phyloP scores from a whole-genome alignment of 192 early-diverging fungal genomes.

The Chytriomyces sp. region DNA sequence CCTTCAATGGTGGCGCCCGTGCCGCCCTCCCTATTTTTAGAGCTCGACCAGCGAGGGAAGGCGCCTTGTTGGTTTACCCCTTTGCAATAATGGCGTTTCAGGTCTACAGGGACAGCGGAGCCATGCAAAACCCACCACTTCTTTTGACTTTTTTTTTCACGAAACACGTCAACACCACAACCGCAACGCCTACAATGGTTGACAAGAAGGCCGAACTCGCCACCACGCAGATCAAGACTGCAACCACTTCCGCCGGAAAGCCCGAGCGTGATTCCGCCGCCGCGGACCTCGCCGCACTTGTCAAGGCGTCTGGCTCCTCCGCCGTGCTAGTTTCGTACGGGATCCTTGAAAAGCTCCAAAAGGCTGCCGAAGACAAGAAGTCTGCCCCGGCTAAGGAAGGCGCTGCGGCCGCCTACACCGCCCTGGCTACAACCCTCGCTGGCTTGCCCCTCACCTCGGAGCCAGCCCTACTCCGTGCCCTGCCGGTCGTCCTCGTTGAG shows the following conservation, averaged over 20 bases:
- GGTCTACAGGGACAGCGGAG: too few relatives aligned
- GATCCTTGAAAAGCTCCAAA: conserved; percentile 59
- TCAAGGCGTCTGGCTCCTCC: conserved; percentile 61
- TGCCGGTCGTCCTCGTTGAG: conserved; percentile 63
- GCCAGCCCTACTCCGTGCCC: conserved; percentile 66
- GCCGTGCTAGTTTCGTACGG: conserved; percentile 58
- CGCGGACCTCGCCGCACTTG: conserved; percentile 57
- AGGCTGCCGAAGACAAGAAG: conserved; percentile 74
- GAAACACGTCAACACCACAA: neutral
- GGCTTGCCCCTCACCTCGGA: conserved; percentile 54
- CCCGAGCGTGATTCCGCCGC: conserved; percentile 59
- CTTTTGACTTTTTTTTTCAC: conserved; percentile 13
- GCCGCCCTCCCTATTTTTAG: too few relatives aligned
- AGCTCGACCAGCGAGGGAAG: too few relatives aligned
- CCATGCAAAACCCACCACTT: too few relatives aligned
- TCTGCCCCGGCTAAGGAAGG: conserved; percentile 61
- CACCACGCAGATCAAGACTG: conserved; percentile 18
- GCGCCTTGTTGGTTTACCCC: too few relatives aligned
- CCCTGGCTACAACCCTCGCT: conserved; percentile 59
- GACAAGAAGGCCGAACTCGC: conserved; percentile 26
- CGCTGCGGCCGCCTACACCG: conserved; percentile 59
- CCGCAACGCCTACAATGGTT: too few relatives aligned
- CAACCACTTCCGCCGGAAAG: conserved; percentile 34
- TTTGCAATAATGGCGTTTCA: too few relatives aligned
- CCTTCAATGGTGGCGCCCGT: too few relatives aligned